Conservation (phyloP, 1,284 basidiomycete species). For the Boletus semigastroideus region DNA sequence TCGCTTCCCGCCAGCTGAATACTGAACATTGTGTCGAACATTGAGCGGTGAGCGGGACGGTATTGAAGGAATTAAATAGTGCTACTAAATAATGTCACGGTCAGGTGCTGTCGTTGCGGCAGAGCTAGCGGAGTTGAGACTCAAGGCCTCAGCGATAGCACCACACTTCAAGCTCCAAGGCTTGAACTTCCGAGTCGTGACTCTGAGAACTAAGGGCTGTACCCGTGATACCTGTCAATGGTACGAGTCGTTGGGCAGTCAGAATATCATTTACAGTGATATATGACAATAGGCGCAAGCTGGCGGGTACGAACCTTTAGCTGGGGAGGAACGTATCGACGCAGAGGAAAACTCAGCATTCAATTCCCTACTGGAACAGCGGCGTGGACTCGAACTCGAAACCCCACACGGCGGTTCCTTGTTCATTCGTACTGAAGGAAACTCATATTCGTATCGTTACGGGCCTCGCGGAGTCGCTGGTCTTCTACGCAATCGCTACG, state of each 20-base stretch:
- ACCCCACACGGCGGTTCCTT: conserved; percentile 33
- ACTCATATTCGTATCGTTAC: conserved; percentile 63
- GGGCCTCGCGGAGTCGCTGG: conserved; percentile 65
- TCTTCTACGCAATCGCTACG: conserved; percentile 61
- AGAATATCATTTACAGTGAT: not conserved
- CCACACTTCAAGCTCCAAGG: too few species aligned
- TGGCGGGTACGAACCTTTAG: conserved; percentile 20
- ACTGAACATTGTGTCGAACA: too few species aligned
- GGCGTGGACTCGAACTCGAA: conserved; percentile 18
- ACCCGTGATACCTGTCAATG: conserved; percentile 9
- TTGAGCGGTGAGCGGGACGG: not conserved
- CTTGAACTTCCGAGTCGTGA: too few species aligned
- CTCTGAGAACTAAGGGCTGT: too few species aligned
- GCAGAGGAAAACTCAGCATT: conserved; percentile 12
- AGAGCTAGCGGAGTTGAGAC: not conserved
- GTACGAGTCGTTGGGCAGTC: conserved; percentile 4
- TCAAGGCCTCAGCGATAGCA: too few species aligned
- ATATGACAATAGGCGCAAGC: conserved; percentile 5
- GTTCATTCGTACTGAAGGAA: conserved; percentile 38
- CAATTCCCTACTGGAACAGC: conserved; percentile 18
- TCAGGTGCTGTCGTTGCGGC: not conserved
- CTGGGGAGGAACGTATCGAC: conserved; percentile 15
- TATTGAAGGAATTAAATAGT: too few species aligned
- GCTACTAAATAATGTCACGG: too few species aligned
- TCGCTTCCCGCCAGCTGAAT: too few species aligned